phyloP scores from a whole-genome alignment of 345 rosid genomes.

The Arabis hirsuta region DNA sequence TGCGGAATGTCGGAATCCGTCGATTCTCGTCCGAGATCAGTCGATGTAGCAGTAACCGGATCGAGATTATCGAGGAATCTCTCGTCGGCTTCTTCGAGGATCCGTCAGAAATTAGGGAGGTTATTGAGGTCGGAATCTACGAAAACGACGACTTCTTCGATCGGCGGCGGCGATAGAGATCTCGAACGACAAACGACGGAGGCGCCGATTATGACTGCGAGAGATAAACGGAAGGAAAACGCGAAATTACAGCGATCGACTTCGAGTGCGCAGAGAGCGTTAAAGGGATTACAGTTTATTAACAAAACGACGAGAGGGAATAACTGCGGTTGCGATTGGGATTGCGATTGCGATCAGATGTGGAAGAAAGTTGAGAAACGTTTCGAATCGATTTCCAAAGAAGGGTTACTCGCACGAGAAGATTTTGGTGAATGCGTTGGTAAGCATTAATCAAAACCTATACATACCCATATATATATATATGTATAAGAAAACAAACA shows the following conservation, averaged over 20 bases:
- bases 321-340: slow-evolving; percentile 62
- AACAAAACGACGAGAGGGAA: slow-evolving; percentile 53
- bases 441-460: slow-evolving; percentile 12
- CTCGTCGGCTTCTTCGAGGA: slow-evolving; percentile 58
- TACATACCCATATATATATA: background rate
- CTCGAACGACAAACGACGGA: slow-evolving; percentile 34
- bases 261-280: slow-evolving; percentile 78
- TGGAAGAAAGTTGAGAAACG: slow-evolving; percentile 76
- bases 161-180: slow-evolving; percentile 40
- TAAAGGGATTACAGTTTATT: slow-evolving; percentile 77
- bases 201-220: slow-evolving; percentile 42
- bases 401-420: slow-evolving; percentile 77
- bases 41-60: background rate
- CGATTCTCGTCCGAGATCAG: slow-evolving; percentile 35
- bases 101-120: slow-evolving; percentile 65
- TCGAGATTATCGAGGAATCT: slow-evolving; percentile 52
- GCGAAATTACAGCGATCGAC: slow-evolving; percentile 68
- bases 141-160: slow-evolving; percentile 48
- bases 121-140: slow-evolving; percentile 61
- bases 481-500: background rate
- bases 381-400: slow-evolving; percentile 58
- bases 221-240: slow-evolving; percentile 61
- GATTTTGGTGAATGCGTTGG: slow-evolving; percentile 97
- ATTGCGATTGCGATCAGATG: slow-evolving; percentile 52
- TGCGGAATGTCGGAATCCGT: slow-evolving; percentile 60